A percentile compares a stretch with the other conserved stretches of the same genome.
Evolutionary conservation across 2,329 filamentous ascomycete genomes (phyloP).

Genomic region (Fusarium clavum): DNA sequence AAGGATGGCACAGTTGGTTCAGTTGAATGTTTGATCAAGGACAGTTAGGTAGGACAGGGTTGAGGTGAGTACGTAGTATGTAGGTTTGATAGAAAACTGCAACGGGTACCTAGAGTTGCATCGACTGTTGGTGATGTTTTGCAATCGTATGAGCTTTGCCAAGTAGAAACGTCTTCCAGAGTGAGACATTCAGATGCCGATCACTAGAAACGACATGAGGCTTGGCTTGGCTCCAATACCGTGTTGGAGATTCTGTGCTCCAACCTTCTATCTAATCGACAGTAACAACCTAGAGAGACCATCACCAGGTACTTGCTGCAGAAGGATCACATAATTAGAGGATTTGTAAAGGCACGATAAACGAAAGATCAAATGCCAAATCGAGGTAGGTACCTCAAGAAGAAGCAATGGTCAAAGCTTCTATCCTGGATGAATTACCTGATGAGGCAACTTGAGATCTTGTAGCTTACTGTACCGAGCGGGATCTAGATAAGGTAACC

Average conservation of each 20-base stretch:
- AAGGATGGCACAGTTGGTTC: constrained; percentile 30
- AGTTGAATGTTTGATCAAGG: constrained; percentile 16
- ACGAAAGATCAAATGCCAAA: constrained; percentile 2
- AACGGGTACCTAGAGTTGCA: constrained; percentile 19
- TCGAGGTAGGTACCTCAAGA: constrained; percentile 13
- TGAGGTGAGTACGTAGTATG: neutral
- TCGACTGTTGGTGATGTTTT: constrained; percentile 17
- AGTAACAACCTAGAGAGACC: neutral
- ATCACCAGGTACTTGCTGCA: neutral
- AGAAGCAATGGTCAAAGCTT: constrained; percentile 34
- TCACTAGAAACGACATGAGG: neutral
- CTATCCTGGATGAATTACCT: constrained; percentile 16
- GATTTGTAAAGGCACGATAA: neutral
- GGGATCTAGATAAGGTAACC: constrained; percentile 33
- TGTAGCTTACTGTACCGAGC: constrained; percentile 31
- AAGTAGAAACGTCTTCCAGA: constrained; percentile 1
- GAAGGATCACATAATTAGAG: neutral
- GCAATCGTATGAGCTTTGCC: constrained; percentile 5
- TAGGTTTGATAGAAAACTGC: constrained; percentile 9
- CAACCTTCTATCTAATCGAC: neutral
- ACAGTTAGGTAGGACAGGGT: constrained; percentile 6
- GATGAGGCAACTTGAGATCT: constrained; percentile 39
- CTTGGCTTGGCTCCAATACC: neutral
- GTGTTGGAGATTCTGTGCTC: neutral
- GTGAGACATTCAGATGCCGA: neutral